Evolutionary conservation across 225 moss, liverwort and hornwort species (phyloP).

Genomic region (Sphagnum contortum): DNA sequence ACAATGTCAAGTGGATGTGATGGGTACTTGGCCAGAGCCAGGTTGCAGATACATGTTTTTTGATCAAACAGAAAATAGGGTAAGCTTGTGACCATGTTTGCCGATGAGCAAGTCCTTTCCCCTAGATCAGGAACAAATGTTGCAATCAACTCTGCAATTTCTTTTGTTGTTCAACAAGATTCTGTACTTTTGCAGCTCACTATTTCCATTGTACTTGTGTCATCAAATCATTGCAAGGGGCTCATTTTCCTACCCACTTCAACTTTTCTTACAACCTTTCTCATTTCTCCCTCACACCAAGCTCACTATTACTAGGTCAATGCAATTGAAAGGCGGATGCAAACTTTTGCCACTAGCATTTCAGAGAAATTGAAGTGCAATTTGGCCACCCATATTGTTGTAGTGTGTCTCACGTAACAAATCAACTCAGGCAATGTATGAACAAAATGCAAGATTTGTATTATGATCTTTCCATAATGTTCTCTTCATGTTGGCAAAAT

Average conservation of each 20-base stretch:
- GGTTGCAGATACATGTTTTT: conserved; percentile 60
- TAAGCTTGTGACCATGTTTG: conserved; percentile 9
- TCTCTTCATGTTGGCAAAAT: too few relatives aligned
- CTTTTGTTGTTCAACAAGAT: too few relatives aligned
- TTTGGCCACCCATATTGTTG: conserved; percentile 57
- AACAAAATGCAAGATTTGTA: too few relatives aligned
- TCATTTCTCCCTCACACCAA: background rate
- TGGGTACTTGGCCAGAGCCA: conserved; percentile 33
- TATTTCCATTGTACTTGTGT: too few relatives aligned
- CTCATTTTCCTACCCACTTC: too few relatives aligned
- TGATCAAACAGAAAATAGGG: conserved; percentile 60
- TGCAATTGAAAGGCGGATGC: conserved; percentile 49
- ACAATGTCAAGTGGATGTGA: conserved; percentile 51
- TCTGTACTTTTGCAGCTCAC: too few relatives aligned
- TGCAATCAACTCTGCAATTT: too few relatives aligned
- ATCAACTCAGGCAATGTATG: conserved; percentile 8
- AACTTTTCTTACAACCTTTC: background rate
- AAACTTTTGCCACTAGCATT: conserved; percentile 50
- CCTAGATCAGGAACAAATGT: too few relatives aligned
- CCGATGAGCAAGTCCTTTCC: too few relatives aligned
- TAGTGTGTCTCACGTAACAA: conserved; percentile 81
- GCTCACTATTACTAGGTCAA: conserved; percentile 33
- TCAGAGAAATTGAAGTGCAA: conserved; percentile 40
- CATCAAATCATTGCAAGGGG: too few relatives aligned
- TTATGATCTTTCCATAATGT: too few relatives aligned